Percentiles rank a stretch among this genome's conserved stretches.
phyloP scores from a whole-genome alignment of 2,329 filamentous ascomycete genomes.

The Calonectria hongkongensis region DNA sequence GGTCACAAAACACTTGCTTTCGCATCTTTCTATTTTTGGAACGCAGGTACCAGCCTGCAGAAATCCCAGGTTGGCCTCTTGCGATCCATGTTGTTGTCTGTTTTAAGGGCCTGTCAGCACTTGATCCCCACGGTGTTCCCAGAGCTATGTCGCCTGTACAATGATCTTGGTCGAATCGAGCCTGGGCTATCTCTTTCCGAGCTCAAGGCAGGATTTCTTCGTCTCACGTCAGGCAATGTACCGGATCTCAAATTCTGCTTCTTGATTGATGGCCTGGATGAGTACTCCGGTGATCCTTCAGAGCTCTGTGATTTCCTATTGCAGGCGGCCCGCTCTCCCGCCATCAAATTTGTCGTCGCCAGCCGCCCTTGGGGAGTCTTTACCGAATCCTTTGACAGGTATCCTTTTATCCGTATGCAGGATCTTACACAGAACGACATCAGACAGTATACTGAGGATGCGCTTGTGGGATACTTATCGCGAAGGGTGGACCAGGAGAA shows the following conservation, averaged over 20 bases:
- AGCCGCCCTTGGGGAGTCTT: conserved; percentile 8
- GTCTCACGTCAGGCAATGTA: neutral
- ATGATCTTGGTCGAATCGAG: neutral
- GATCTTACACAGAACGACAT: neutral
- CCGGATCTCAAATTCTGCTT: neutral
- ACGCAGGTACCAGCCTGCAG: neutral
- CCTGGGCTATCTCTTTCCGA: neutral
- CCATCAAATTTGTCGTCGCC: neutral
- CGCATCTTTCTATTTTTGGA: conserved; percentile 1
- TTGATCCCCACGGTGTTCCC: conserved; percentile 6
- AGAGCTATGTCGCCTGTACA: conserved; percentile 10
- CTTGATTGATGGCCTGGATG: neutral
- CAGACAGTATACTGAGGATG: neutral
- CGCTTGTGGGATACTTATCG: neutral
- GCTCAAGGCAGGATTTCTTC: conserved; percentile 13
- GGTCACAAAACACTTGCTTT: neutral
- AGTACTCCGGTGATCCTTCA: neutral
- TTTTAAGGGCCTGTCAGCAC: neutral
- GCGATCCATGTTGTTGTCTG: neutral
- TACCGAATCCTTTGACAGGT: neutral
- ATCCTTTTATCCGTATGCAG: conserved; percentile 5
- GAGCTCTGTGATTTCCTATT: conserved; percentile 9
- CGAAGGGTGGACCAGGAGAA: neutral
- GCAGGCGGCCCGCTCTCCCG: neutral
- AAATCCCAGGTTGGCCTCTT: conserved; percentile 6